Evolutionary conservation across 768 basidiomycete genomes (phyloP), one percentile per base, ranked within the genome.

Genomic region (Boletus vinaceobasis): DNA sequence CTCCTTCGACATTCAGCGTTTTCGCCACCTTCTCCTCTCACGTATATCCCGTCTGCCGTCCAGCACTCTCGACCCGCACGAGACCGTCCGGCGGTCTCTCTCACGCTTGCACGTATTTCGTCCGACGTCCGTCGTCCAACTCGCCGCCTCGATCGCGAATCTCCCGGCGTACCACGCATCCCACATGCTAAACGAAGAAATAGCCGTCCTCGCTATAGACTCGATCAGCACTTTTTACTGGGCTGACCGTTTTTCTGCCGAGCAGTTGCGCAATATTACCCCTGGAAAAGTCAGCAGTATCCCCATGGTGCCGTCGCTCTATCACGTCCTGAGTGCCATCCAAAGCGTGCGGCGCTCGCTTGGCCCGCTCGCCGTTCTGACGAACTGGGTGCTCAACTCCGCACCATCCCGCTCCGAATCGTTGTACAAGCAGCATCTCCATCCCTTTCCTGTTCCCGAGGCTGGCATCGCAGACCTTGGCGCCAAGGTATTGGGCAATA

Each of bases 211-310:
- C 36, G 82, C 81, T 10, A 74, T 93, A 43, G 91, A 94, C 70
- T 90, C 90, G 14, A 69, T 90, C 54, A 86, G 85, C 65, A 67
- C 88, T 0, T 90, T 86, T 64, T 82, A 89, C 69, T 93, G 92
- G 91, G 57, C 77, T 3, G 90, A 93, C 66, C 82, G 86, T 39
- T 85, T 84, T 64, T 73, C 75, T 37, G 71, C 72, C 31, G 89
- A 91, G 68, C 82, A 83, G 59, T 57, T 75, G 49, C 78, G 73
- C 36, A 57, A 61, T 17, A 53, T 59, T 37, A 50, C 53, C 35
- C 49, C 60, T 35, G 45, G 53, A 23, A 58, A 33, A n/a, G 40
- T 27, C 36, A 55, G 43, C 19, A 31, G 37, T 51, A 55, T 55
- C 53, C 48, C 52, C 56, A 38, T 45, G 19, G 32, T 50, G 5